These are phyloP conservation scores for Metschnikowia colocasiae DNA, from an alignment of 805 yeast genomes.

Conservation along the genomic window DNA sequence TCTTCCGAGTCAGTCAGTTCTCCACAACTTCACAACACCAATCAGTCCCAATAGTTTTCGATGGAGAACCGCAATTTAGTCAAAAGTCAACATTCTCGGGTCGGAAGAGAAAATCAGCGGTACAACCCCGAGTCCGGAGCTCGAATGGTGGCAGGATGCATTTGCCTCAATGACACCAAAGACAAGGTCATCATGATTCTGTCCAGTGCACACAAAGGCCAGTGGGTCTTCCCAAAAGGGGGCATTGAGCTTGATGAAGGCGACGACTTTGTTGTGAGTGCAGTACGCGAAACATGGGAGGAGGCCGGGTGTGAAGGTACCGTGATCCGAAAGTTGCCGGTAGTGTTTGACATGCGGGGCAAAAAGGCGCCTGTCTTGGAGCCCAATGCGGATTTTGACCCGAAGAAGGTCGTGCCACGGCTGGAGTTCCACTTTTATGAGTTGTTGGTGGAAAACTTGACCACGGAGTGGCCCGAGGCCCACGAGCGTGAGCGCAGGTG, in stretches of 20 bases:
- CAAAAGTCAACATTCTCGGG: slow-evolving; percentile 29
- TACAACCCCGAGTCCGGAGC: slow-evolving; percentile 66
- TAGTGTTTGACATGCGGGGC: slow-evolving; percentile 55
- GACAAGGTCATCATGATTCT: slow-evolving; percentile 72
- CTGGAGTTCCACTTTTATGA: slow-evolving; percentile 90
- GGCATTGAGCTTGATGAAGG: slow-evolving; percentile 87
- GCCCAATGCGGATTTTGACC: slow-evolving; percentile 31
- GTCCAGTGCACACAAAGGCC: slow-evolving; percentile 62
- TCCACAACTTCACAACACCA: no score
- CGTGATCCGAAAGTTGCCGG: slow-evolving; percentile 54
- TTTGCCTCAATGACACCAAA: slow-evolving; percentile 58
- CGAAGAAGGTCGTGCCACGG: slow-evolving; percentile 52
- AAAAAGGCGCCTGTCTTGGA: slow-evolving; percentile 35
- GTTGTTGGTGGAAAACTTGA: slow-evolving; percentile 55
- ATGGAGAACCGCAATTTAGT: slow-evolving; percentile 1
- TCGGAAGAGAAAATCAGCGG: slow-evolving; percentile 56
- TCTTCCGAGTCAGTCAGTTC: no score
- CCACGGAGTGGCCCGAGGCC: slow-evolving; percentile 73
- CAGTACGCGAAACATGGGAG: slow-evolving; percentile 94
- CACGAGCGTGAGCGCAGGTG: slow-evolving; percentile 62
- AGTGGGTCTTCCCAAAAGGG: slow-evolving; percentile 94
- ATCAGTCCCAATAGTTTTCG: no score
- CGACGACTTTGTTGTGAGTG: slow-evolving; percentile 47
- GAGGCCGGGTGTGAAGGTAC: slow-evolving; percentile 87
- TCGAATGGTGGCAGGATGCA: slow-evolving; percentile 89